A percentile compares a stretch with the other conserved stretches of the same genome.
These are phyloP conservation scores for Fusarium succisae DNA, from an alignment of 2,329 filamentous ascomycete genomes.

Conservation along the genomic window DNA sequence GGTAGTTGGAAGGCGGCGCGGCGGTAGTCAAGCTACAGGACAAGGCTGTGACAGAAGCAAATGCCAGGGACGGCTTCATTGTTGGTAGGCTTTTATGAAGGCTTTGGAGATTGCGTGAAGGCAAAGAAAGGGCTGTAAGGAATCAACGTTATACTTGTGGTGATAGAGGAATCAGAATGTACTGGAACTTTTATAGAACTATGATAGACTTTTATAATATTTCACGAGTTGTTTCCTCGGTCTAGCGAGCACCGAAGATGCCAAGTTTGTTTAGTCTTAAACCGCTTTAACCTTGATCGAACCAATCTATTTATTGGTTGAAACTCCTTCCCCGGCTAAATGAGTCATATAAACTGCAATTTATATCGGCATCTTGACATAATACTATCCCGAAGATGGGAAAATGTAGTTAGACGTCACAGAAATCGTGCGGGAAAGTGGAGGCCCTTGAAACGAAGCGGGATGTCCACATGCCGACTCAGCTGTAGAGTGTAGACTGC, in stretches of 20 bases:
- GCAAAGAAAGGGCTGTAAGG: too few species aligned
- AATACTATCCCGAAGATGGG: background rate
- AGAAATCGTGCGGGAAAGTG: background rate
- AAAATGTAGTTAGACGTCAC: background rate
- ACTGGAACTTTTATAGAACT: background rate
- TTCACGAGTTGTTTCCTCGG: background rate
- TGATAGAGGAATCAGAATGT: background rate
- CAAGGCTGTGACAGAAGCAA: background rate
- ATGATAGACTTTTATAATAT: rapidly evolving
- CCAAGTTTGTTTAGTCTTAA: background rate
- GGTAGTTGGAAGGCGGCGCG: background rate
- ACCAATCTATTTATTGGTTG: background rate
- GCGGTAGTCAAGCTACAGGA: background rate
- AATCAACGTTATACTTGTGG: background rate
- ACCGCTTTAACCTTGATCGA: background rate
- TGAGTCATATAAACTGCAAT: background rate
- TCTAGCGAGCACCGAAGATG: background rate
- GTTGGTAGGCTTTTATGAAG: background rate
- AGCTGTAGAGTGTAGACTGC: background rate
- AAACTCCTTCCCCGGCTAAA: background rate
- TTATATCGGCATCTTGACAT: background rate
- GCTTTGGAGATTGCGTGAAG: background rate
- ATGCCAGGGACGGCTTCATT: background rate
- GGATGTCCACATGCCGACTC: background rate
- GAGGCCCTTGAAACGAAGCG: background rate